Conservation (phyloP, 1,139 yeast genomes). For the Sugiyamaella novakii region DNA sequence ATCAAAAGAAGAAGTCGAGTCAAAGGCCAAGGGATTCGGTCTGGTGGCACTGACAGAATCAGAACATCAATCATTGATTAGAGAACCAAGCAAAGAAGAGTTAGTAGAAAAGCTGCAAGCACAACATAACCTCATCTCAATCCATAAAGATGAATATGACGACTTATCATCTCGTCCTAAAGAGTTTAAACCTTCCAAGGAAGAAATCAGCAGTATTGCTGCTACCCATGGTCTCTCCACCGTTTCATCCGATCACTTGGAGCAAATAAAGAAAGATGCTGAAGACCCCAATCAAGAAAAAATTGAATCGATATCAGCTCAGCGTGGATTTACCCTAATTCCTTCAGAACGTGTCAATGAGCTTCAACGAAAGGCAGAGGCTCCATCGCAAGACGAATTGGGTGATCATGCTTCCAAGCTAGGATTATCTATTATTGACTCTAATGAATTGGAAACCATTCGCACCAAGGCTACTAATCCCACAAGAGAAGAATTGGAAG, state of each 20-base stretch:
- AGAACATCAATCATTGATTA: slow-evolving; percentile 25
- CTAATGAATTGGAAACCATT: slow-evolving; percentile 37
- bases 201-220: slow-evolving; percentile 32
- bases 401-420: slow-evolving; percentile 26
- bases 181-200: slow-evolving; percentile 32
- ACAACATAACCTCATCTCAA: slow-evolving; percentile 31
- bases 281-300: slow-evolving; percentile 31
- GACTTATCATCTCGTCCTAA: slow-evolving; percentile 35
- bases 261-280: slow-evolving; percentile 26
- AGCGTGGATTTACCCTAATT: slow-evolving; percentile 40
- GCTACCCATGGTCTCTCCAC: slow-evolving; percentile 38
- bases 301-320: slow-evolving; percentile 24
- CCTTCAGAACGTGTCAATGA: slow-evolving; percentile 37
- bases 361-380: slow-evolving; percentile 27
- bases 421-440: slow-evolving; percentile 41
- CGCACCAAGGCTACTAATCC: slow-evolving; percentile 32
- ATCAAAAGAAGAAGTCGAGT: slow-evolving; percentile 32
- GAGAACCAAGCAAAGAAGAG: slow-evolving; percentile 30
- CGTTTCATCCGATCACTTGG: slow-evolving; percentile 33
- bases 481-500: slow-evolving; percentile 23
- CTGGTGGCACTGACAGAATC: slow-evolving; percentile 31
- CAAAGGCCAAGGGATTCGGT: slow-evolving; percentile 30
- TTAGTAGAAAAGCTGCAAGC: slow-evolving; percentile 26
- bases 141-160: slow-evolving; percentile 33
- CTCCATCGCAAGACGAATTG: slow-evolving; percentile 26